These are phyloP conservation scores for Besnoitia besnoiti DNA, from an alignment of 169 alveolate species.

Conservation along the genomic window DNA sequence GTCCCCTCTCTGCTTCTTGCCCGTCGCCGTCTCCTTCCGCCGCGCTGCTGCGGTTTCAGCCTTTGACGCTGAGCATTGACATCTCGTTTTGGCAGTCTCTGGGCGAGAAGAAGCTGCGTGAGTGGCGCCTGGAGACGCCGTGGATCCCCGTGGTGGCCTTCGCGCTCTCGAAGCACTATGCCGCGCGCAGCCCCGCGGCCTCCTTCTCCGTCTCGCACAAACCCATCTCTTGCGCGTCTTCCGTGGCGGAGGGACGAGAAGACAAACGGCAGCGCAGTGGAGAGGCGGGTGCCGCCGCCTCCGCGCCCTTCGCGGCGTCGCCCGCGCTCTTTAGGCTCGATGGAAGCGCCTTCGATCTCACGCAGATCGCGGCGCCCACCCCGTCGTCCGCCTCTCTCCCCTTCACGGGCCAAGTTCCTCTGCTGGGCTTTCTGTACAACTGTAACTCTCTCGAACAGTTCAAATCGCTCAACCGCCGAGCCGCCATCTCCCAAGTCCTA, in stretches of 20 bases:
- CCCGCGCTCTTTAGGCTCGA: neutral
- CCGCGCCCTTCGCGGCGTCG: neutral
- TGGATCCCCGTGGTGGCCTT: slow-evolving; percentile 57
- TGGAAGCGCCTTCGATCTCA: neutral
- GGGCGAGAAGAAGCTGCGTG: slow-evolving; percentile 43
- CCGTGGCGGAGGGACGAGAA: neutral
- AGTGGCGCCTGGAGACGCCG: slow-evolving; percentile 60
- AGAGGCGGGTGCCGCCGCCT: neutral
- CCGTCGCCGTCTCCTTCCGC: too few relatives aligned
- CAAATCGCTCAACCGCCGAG: neutral
- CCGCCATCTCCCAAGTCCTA: slow-evolving; percentile 22
- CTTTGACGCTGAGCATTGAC: slow-evolving; percentile 38
- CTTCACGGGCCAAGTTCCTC: neutral
- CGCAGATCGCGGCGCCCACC: neutral
- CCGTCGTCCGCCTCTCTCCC: neutral
- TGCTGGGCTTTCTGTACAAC: slow-evolving; percentile 16
- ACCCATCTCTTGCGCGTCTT: neutral
- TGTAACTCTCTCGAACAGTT: slow-evolving; percentile 33
- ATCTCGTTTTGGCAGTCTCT: slow-evolving; percentile 52
- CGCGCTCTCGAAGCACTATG: slow-evolving; percentile 12
- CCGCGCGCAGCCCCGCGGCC: neutral
- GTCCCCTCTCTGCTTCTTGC: neutral
- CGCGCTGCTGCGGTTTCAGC: slow-evolving; percentile 51
- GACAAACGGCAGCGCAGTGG: neutral
- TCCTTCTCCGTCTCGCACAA: neutral